Conservation (phyloP, 2,329 filamentous ascomycete species). For the Blastomyces gilchristii region DNA sequence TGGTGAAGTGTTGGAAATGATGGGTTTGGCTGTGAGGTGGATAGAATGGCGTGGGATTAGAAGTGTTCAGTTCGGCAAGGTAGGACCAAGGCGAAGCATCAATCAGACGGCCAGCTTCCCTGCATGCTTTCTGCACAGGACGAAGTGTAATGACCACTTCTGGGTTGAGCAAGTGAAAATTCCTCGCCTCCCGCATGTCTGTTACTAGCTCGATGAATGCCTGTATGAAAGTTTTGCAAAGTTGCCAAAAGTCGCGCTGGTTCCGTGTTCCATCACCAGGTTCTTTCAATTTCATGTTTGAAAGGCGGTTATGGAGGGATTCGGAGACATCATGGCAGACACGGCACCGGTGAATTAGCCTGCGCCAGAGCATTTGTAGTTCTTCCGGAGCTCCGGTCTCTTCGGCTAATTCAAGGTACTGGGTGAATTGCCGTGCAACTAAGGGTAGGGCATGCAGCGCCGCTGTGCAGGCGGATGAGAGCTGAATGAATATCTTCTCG, state of each 20-base stretch:
- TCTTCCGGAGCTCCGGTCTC: slow-evolving; percentile 50
- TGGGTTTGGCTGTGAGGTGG: slow-evolving; percentile 17
- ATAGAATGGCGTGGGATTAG: slow-evolving; percentile 25
- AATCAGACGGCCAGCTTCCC: slow-evolving; percentile 67
- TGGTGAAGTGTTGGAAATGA: slow-evolving; percentile 20
- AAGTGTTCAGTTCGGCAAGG: slow-evolving; percentile 36
- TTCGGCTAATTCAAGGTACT: slow-evolving; percentile 54
- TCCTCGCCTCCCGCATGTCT: slow-evolving; percentile 38
- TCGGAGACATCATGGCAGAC: slow-evolving; percentile 63
- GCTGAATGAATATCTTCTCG: slow-evolving; percentile 67
- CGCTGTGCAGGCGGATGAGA: slow-evolving; percentile 63
- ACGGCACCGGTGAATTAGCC: slow-evolving; percentile 60
- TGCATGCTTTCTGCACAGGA: slow-evolving; percentile 71
- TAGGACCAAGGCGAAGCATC: slow-evolving; percentile 54
- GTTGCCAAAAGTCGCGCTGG: slow-evolving; percentile 52
- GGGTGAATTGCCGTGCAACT: slow-evolving; percentile 56
- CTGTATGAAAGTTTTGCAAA: slow-evolving; percentile 54
- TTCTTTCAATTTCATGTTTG: slow-evolving; percentile 74
- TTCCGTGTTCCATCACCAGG: slow-evolving; percentile 55
- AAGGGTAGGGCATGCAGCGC: slow-evolving; percentile 61
- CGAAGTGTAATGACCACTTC: slow-evolving; percentile 66
- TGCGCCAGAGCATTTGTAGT: slow-evolving; percentile 56
- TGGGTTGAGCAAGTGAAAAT: slow-evolving; percentile 42
- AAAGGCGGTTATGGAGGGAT: slow-evolving; percentile 60
- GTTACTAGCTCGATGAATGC: slow-evolving; percentile 39